Base-by-base conservation (phyloP, 768 basidiomycete species). In the Phanerochaete sordida region DNA sequence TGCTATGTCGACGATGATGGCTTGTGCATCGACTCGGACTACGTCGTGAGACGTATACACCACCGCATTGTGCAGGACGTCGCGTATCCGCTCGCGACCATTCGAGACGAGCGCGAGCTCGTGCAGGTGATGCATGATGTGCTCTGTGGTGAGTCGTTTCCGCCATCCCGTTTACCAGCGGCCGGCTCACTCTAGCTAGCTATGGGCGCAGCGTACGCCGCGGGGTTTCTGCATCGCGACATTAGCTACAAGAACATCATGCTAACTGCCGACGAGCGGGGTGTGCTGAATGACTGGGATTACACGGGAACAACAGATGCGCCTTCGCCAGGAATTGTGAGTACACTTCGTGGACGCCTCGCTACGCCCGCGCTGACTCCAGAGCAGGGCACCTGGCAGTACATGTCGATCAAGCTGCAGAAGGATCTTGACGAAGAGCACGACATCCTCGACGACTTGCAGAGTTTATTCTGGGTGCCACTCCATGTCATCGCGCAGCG, bases 381-480 rank as follows among this genome's bases (percentile, higher is more conserved):
- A 9, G 28, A 2, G 2, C 30, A 64, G 63, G 63, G 62, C 28
- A 64, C 63, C 1, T 64, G 63, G 63, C 31, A 53, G 24, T 64
- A 53, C 56, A 58, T 64, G 53, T 64, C 56, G 11, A 31, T 43
- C n/a, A 24, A 11, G 26, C 43, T 64, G 8, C 48, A 57, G 28
- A 19, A 28, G 13, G 24, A 62, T 43, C 61, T 62, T 7, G 21
- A 37, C 6, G 57, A 56, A 26, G 12, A 28, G 11, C 63, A 64
- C 48, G 23, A 30, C n/a, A 52, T 63, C 9, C 13, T 16, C n/a
- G 62, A 64, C 56, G 63, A 64, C 46, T 28, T 64, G 3, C 62
- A 64, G 56, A 54, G 62, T 23, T n/a, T 35, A 4, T 57, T 52
- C 43, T 61, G 56, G 53, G 57, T 63, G 33, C 13, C 13, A 6